Evolutionary conservation across 441 rosid genomes (phyloP).

Genomic region (Pelargonium cotyledonis): DNA sequence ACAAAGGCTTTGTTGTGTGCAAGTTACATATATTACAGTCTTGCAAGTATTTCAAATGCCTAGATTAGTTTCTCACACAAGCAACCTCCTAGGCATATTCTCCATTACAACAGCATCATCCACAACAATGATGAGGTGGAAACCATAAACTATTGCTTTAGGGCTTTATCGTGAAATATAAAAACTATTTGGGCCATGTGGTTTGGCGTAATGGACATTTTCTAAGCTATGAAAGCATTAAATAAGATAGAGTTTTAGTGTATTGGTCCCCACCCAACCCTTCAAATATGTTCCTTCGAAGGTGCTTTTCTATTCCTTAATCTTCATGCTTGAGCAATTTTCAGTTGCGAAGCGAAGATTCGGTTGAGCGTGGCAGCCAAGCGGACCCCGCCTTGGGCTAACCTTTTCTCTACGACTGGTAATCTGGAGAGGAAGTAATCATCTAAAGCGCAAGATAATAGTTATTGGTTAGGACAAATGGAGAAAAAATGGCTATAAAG

Average conservation of each 20-base stretch:
- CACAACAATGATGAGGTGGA: too few relatives aligned
- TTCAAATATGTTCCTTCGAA: not conserved
- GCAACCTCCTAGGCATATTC: not conserved
- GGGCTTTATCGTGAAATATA: too few relatives aligned
- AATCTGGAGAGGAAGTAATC: constrained; percentile 72
- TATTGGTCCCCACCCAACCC: not conserved
- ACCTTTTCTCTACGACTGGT: constrained; percentile 71
- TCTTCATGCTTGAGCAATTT: constrained; percentile 39
- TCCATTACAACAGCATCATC: too few relatives aligned
- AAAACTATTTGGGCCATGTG: not conserved
- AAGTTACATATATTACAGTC: not conserved
- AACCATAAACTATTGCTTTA: too few relatives aligned
- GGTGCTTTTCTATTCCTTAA: constrained; percentile 14
- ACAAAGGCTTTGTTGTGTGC: not conserved
- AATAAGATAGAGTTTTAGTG: too few relatives aligned
- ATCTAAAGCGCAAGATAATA: constrained; percentile 38
- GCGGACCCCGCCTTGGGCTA: constrained; percentile 78
- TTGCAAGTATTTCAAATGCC: not conserved
- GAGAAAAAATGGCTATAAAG: not conserved
- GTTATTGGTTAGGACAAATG: constrained; percentile 2
- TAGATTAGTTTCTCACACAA: not conserved
- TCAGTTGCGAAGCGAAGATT: constrained; percentile 39
- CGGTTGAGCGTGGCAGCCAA: constrained; percentile 73
- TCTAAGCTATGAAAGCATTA: constrained; percentile 11
- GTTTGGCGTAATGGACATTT: constrained; percentile 5